Percentiles rank a stretch among this genome's conserved stretches.
Evolutionary conservation across 1,139 yeast genomes (phyloP).

Genomic region (Nematodospora anomalae): DNA sequence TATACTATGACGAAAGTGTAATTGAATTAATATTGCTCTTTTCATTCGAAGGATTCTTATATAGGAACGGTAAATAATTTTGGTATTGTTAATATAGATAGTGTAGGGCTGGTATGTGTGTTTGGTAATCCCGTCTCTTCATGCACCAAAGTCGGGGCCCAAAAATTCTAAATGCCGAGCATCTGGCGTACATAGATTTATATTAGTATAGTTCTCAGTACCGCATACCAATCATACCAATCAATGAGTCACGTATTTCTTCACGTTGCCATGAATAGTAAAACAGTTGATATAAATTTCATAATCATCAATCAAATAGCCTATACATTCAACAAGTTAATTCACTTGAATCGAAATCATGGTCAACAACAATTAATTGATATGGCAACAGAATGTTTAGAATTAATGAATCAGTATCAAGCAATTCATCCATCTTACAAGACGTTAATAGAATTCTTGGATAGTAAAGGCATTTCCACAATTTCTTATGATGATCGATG

Average conservation of each 20-base stretch:
- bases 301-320: conserved; percentile 16
- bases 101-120: too few species aligned
- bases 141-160: too few species aligned
- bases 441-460: conserved; percentile 14
- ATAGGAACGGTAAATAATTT: too few species aligned
- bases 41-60: too few species aligned
- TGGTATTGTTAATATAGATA: too few species aligned
- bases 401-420: conserved; percentile 23
- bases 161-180: too few species aligned
- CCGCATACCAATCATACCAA: too few species aligned
- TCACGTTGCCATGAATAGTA: background rate
- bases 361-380: conserved; percentile 4
- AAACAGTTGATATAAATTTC: conserved; percentile 12
- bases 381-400: conserved; percentile 12
- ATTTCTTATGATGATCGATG: conserved; percentile 5
- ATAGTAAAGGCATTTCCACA: conserved; percentile 4
- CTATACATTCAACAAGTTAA: conserved; percentile 15
- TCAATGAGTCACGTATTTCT: too few species aligned
- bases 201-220: too few species aligned
- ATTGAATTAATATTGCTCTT: conserved; percentile 5
- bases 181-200: too few species aligned
- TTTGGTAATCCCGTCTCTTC: too few species aligned
- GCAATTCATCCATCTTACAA: conserved; percentile 20
- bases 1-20: conserved; percentile 23
- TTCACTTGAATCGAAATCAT: conserved; percentile 4